phyloP scores from a whole-genome alignment of 805 yeast species.

The Teunomyces lycoperdinae region DNA sequence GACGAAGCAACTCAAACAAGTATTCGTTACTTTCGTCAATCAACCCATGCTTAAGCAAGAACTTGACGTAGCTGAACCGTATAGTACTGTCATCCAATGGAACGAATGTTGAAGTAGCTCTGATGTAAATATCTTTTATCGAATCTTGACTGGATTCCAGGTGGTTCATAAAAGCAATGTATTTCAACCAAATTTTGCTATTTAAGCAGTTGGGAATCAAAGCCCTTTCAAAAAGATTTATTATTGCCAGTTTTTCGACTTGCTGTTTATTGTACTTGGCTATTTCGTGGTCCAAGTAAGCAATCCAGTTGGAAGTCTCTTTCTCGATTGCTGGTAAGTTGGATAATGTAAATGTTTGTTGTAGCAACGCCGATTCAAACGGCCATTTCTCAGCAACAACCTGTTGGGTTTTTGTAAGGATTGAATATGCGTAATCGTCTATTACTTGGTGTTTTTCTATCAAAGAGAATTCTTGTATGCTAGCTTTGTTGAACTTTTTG shows the following conservation, averaged over 20 bases:
- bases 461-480: conserved; percentile 25
- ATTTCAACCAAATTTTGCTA: conserved; percentile 67
- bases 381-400: conserved; percentile 64
- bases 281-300: conserved; percentile 59
- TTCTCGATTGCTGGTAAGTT: conserved; percentile 29
- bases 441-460: conserved; percentile 40
- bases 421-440: conserved; percentile 42
- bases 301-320: conserved; percentile 55
- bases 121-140: conserved; percentile 45
- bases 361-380: conserved; percentile 63
- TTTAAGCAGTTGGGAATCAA: conserved; percentile 63
- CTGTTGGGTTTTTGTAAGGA: conserved; percentile 47
- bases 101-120: conserved; percentile 45
- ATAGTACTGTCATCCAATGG: conserved; percentile 25
- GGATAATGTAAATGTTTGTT: conserved; percentile 49
- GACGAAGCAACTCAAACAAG: conserved; percentile 22
- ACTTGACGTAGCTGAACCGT: conserved; percentile 24
- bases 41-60: conserved; percentile 17
- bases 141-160: conserved; percentile 22
- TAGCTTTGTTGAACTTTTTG: conserved; percentile 19
- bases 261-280: not conserved
- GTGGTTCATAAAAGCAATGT: conserved; percentile 50
- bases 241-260: conserved; percentile 26
- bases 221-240: conserved; percentile 66
- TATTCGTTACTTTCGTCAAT: conserved; percentile 24